These are phyloP conservation scores for Orychophragmus violaceus DNA, from an alignment of 345 rosid genomes.

Conservation along the genomic window DNA sequence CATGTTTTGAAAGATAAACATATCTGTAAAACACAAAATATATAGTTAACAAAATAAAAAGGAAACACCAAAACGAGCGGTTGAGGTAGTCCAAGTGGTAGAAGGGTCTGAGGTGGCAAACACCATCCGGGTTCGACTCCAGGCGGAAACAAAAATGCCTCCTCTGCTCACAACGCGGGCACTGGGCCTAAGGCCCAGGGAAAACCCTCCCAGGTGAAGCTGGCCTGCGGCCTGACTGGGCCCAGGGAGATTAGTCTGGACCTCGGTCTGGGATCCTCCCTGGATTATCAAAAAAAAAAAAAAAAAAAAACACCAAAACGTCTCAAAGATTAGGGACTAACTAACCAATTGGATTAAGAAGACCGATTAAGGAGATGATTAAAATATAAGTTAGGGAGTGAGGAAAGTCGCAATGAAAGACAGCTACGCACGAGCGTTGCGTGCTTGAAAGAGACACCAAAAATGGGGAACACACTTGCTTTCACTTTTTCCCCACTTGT, in stretches of 20 bases:
- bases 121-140: too few relatives aligned
- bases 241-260: too few relatives aligned
- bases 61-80: background rate
- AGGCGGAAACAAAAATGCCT: too few relatives aligned
- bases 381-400: background rate
- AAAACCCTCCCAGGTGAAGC: too few relatives aligned
- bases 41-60: background rate
- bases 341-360: background rate
- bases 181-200: too few relatives aligned
- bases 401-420: conserved; percentile 11
- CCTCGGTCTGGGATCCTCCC: too few relatives aligned
- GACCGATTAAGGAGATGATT: background rate
- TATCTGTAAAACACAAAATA: background rate
- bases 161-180: too few relatives aligned
- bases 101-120: too few relatives aligned
- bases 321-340: background rate
- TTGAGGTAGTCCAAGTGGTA: too few relatives aligned
- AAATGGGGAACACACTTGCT: conserved; percentile 10
- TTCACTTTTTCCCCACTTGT: background rate
- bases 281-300: too few relatives aligned
- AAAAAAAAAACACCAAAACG: background rate
- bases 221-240: too few relatives aligned
- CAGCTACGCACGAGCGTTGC: conserved; percentile 29
- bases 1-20: background rate
- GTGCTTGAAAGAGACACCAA: conserved; percentile 28